These are phyloP conservation scores for Russula vinacea DNA, from an alignment of 768 basidiomycete species.

Conservation along the genomic window DNA sequence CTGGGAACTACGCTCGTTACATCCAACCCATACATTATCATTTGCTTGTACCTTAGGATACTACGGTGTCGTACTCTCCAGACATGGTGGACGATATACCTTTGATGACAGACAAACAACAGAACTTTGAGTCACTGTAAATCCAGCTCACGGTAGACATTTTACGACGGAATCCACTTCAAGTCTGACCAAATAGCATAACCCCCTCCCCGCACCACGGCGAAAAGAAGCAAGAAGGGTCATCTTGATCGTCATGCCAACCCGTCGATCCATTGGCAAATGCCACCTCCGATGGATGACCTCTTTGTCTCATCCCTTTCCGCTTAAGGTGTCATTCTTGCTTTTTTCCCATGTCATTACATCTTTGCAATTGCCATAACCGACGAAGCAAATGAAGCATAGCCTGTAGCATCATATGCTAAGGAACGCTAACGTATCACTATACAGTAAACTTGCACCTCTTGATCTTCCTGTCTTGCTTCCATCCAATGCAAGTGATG, in stretches of 20 bases:
- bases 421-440: not conserved
- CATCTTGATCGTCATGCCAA: not conserved
- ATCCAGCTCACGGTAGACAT: not conserved
- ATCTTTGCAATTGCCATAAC: not conserved
- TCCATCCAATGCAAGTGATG: not conserved
- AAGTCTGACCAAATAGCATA: not conserved
- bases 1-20: conserved; percentile 2
- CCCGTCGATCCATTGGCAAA: not conserved
- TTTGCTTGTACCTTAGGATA: conserved; percentile 8
- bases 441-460: not conserved
- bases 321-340: not conserved
- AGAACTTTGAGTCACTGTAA: not conserved
- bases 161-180: not conserved
- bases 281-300: not conserved
- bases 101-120: not conserved
- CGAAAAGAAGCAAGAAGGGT: not conserved
- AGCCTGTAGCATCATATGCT: not conserved
- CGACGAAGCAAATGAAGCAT: not conserved
- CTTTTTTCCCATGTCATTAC: not conserved
- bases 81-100: not conserved
- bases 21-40: not conserved
- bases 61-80: not conserved
- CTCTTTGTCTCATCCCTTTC: not conserved
- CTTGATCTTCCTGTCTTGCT: not conserved
- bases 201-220: conserved; percentile 5